Percentiles rank a stretch among this genome's conserved stretches.
Evolutionary conservation across 31 red algal genomes (phyloP).

Genomic region (Asparagopsis taxiformis): DNA sequence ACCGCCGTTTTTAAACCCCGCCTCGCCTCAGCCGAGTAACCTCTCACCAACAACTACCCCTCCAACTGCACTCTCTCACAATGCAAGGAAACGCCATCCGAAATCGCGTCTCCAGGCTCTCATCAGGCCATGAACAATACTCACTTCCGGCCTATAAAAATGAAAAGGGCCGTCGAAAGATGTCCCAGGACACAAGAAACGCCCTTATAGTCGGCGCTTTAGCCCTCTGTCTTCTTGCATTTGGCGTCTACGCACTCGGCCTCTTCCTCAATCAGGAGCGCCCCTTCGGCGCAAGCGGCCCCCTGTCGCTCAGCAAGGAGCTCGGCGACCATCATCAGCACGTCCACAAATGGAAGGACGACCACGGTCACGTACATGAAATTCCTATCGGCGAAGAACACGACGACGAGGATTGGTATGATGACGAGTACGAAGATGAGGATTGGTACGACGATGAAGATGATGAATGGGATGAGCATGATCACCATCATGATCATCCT

Average conservation of each 20-base stretch:
- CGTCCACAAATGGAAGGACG: conserved; percentile 5
- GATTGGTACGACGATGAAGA: background rate
- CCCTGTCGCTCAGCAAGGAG: conserved; percentile 32
- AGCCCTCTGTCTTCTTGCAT: conserved; percentile 42
- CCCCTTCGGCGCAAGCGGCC: conserved; percentile 6
- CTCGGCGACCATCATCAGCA: conserved; percentile 23
- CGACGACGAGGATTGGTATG: conserved; percentile 13
- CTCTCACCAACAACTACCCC: too few relatives aligned
- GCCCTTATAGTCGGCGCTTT: conserved; percentile 42
- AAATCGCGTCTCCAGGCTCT: background rate
- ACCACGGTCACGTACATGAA: conserved; percentile 11
- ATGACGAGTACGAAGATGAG: conserved; percentile 8
- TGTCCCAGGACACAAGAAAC: conserved; percentile 44
- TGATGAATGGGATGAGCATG: background rate
- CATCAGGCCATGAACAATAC: background rate
- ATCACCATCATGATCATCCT: conserved; percentile 30
- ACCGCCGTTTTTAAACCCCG: too few relatives aligned
- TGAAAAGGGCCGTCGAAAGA: conserved; percentile 13
- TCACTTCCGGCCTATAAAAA: conserved; percentile 17
- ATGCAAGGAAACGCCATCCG: background rate
- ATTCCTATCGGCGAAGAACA: conserved; percentile 15
- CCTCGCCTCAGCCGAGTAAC: too few relatives aligned
- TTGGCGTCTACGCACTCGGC: conserved; percentile 46
- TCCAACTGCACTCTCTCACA: background rate
- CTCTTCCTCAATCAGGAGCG: conserved; percentile 29